Evolutionary conservation across 73 alveolate genomes (phyloP).

Genomic region (Tetrahymena elliotti): DNA sequence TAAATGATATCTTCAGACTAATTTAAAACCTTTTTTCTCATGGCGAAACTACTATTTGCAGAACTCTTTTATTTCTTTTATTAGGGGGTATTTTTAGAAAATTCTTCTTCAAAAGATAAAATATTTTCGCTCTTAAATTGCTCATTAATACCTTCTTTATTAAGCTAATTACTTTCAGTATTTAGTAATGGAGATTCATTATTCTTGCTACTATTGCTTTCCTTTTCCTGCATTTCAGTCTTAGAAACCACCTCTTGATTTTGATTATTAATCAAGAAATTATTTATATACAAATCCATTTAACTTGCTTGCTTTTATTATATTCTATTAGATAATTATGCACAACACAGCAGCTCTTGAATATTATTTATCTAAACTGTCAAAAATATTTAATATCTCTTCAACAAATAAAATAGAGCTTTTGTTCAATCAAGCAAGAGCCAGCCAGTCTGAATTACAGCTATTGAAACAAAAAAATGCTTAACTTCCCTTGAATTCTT

Average conservation of each 20-base stretch:
- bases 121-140: background rate
- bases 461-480: background rate
- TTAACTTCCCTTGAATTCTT: background rate
- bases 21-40: background rate
- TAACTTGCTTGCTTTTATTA: background rate
- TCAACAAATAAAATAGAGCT: background rate
- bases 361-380: background rate
- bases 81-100: background rate
- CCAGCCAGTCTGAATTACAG: background rate
- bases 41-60: background rate
- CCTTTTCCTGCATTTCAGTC: background rate
- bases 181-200: background rate
- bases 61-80: background rate
- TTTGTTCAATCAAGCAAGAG: background rate
- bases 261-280: background rate
- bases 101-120: background rate
- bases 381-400: no score
- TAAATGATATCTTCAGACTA: background rate
- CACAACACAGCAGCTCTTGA: background rate
- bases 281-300: background rate
- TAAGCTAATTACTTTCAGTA: background rate
- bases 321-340: background rate
- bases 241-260: background rate
- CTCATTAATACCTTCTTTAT: background rate
- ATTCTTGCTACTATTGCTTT: background rate